Evolutionary conservation across 805 yeast species (phyloP).

Genomic region (Saccharomycopsis capsularis): DNA sequence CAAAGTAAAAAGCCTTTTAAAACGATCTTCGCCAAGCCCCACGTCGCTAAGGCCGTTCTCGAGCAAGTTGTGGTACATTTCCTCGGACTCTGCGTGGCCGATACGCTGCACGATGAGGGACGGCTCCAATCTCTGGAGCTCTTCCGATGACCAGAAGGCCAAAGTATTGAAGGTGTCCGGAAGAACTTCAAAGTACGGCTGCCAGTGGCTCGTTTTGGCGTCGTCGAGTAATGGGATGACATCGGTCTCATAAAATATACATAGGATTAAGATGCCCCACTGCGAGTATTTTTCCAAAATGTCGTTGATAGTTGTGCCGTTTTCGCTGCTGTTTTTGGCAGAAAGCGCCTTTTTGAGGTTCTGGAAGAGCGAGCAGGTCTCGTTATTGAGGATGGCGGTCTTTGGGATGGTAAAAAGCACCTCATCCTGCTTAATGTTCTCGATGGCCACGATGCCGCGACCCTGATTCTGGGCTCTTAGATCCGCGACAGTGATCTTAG

Average conservation of each 20-base stretch:
- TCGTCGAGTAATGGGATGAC: no score
- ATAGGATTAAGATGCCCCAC: slow-evolving; percentile 75
- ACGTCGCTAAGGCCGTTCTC: slow-evolving; percentile 35
- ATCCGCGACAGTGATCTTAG: slow-evolving; percentile 56
- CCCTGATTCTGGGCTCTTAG: slow-evolving; percentile 58
- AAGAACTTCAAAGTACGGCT: slow-evolving; percentile 60
- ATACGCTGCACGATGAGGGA: slow-evolving; percentile 63
- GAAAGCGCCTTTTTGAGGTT: no score
- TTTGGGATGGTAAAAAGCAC: slow-evolving; percentile 65
- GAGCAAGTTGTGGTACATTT: slow-evolving; percentile 44
- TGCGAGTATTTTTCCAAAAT: slow-evolving; percentile 40
- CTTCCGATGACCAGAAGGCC: slow-evolving; percentile 73
- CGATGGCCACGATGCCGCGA: slow-evolving; percentile 63
- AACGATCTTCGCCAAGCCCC: slow-evolving; percentile 30
- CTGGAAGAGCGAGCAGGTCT: slow-evolving; percentile 41
- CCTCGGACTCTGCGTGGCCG: slow-evolving; percentile 62
- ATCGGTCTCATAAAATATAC: slow-evolving; percentile 55
- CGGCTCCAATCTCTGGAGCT: slow-evolving; percentile 52
- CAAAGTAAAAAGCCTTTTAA: slow-evolving; percentile 32
- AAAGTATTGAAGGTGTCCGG: slow-evolving; percentile 38
- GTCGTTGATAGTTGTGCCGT: slow-evolving; percentile 27
- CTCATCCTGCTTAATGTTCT: slow-evolving; percentile 56
- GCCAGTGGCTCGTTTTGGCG: slow-evolving; percentile 53
- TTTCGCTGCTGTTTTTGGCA: slow-evolving; percentile 30
- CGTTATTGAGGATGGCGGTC: slow-evolving; percentile 47